Evolutionary conservation across 257 asterid genomes (phyloP).

Genomic region (Solanum dulcamara): DNA sequence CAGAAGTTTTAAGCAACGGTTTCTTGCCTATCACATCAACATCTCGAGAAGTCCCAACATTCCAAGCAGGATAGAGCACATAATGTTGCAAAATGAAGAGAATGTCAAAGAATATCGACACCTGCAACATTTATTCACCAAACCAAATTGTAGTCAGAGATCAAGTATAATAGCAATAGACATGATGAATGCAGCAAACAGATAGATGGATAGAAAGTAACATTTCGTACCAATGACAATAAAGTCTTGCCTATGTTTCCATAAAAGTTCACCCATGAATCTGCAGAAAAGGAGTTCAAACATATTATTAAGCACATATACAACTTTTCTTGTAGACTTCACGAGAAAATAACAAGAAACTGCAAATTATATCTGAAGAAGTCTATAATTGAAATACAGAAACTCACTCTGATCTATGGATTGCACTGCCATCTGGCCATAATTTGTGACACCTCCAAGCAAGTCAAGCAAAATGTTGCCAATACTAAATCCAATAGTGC

Average conservation of each 20-base stretch:
- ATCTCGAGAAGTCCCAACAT: conserved; percentile 2
- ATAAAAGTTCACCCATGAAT: conserved; percentile 79
- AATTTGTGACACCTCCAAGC: conserved; percentile 69
- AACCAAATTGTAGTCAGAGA: background rate
- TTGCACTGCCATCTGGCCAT: conserved; percentile 74
- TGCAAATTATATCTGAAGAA: background rate
- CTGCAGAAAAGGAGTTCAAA: conserved; percentile 20
- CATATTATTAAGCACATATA: background rate
- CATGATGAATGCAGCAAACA: background rate
- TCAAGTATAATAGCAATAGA: no score
- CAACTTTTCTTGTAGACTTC: background rate
- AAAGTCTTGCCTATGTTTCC: conserved; percentile 91
- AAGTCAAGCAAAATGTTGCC: conserved; percentile 88
- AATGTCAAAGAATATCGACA: conserved; percentile 61
- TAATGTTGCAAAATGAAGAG: conserved; percentile 86
- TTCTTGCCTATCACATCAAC: conserved; percentile 43
- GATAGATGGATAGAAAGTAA: background rate
- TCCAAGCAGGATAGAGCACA: conserved; percentile 45
- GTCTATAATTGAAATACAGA: background rate
- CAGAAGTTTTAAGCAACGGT: conserved; percentile 39
- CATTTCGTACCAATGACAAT: conserved; percentile 66
- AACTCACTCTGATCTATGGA: conserved; percentile 86
- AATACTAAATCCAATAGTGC: conserved; percentile 89
- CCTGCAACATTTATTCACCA: conserved; percentile 27
- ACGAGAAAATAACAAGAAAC: background rate